phyloP scores from a whole-genome alignment of 1,284 basidiomycete genomes.

The Cryptococcus sp. region DNA sequence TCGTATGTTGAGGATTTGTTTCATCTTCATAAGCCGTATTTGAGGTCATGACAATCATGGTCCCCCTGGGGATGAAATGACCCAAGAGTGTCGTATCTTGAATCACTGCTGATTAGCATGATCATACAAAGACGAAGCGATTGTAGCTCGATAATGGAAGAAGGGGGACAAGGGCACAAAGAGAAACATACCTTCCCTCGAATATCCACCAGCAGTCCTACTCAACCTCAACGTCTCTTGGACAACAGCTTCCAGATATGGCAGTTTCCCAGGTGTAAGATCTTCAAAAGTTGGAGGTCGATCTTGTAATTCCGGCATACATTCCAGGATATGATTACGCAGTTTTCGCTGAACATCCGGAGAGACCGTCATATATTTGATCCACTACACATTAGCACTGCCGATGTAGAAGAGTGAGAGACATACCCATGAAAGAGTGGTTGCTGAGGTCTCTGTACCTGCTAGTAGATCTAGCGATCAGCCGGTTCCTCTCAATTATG shows the following conservation, averaged over 20 bases:
- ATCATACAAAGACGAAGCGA: too few relatives aligned
- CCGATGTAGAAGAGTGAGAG: too few relatives aligned
- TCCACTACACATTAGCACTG: constrained; percentile 12
- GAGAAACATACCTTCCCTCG: constrained; percentile 16
- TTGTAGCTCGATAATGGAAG: too few relatives aligned
- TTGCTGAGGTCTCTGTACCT: constrained; percentile 25
- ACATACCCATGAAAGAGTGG: constrained; percentile 25
- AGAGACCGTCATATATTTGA: constrained; percentile 27
- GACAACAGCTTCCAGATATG: constrained; percentile 50
- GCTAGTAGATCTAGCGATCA: constrained; percentile 21
- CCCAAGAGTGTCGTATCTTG: constrained; percentile 30
- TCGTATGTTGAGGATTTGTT: constrained; percentile 4
- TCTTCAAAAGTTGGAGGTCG: constrained; percentile 17
- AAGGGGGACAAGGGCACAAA: too few relatives aligned
- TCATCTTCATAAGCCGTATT: constrained; percentile 13
- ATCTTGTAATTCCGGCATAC: constrained; percentile 18
- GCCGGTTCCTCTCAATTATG: not conserved
- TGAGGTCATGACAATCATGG: constrained; percentile 21
- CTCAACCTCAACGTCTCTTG: constrained; percentile 29
- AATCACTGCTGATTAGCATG: constrained; percentile 8
- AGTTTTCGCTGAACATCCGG: constrained; percentile 30
- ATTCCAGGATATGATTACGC: constrained; percentile 12
- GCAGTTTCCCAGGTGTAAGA: constrained; percentile 51
- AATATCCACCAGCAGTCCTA: constrained; percentile 23
- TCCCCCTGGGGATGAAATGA: constrained; percentile 25